phyloP scores from a whole-genome alignment of 2,329 filamentous ascomycete species.

The Fusarium sp. region DNA sequence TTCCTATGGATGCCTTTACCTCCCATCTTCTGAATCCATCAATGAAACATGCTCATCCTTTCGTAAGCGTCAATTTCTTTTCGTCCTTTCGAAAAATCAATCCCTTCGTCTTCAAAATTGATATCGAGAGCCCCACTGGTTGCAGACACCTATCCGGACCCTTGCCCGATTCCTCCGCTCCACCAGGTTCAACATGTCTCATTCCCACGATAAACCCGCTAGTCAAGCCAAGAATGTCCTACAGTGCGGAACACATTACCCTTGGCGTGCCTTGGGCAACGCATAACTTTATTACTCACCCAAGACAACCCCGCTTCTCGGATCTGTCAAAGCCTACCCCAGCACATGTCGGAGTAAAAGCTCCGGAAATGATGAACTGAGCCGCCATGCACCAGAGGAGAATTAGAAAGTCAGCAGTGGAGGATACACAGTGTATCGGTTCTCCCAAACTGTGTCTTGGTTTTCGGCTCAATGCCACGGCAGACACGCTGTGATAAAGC shows the following conservation, averaged over 20 bases:
- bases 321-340: not conserved
- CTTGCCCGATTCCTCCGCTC: slow-evolving; percentile 10
- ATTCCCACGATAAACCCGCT: slow-evolving; percentile 31
- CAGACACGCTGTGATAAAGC: not conserved
- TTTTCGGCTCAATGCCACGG: not conserved
- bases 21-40: not conserved
- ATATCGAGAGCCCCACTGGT: not conserved
- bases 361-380: not conserved
- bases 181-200: not conserved
- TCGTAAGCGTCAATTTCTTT: not conserved
- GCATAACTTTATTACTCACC: not conserved
- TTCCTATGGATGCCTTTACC: not conserved
- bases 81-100: not conserved
- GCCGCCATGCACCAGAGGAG: no score
- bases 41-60: rapidly evolving
- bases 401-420: not conserved
- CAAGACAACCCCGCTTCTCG: not conserved
- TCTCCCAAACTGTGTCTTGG: not conserved
- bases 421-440: not conserved
- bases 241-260: not conserved
- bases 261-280: not conserved
- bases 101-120: not conserved
- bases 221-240: slow-evolving; percentile 14
- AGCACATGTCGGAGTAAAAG: slow-evolving; percentile 4
- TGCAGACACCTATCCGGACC: not conserved